A percentile compares a stretch with the other conserved stretches of the same genome.
These are phyloP conservation scores for Trichocladium uniseriatum DNA, from an alignment of 495 filamentous ascomycete species.

Conservation along the genomic window DNA sequence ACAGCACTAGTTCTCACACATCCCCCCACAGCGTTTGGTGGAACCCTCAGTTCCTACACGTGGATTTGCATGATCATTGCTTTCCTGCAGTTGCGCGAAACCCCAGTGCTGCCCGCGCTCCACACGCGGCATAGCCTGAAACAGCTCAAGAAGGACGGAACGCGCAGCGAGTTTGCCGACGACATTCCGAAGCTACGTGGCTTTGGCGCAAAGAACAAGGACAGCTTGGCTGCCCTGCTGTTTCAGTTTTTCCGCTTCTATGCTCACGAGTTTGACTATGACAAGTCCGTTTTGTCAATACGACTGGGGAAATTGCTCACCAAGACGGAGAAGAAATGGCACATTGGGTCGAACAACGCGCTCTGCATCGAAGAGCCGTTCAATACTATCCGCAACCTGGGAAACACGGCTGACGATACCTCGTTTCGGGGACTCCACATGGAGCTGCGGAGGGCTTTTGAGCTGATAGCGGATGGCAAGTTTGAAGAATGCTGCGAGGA, in stretches of 20 bases:
- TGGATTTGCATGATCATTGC: slow-evolving; percentile 99
- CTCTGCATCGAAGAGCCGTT: slow-evolving; percentile 97
- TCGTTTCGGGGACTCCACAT: slow-evolving; percentile 85
- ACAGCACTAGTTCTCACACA: slow-evolving; percentile 3
- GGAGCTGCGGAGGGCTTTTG: slow-evolving; percentile 82
- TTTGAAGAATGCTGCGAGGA: slow-evolving; percentile 73
- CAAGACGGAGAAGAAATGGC: slow-evolving; percentile 82
- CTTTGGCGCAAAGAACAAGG: slow-evolving; percentile 72
- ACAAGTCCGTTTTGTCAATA: slow-evolving; percentile 74
- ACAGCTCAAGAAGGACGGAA: slow-evolving; percentile 47
- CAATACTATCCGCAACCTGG: slow-evolving; percentile 84
- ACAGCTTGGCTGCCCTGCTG: slow-evolving; percentile 70
- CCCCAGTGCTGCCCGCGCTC: slow-evolving; percentile 78
- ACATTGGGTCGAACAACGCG: slow-evolving; percentile 62
- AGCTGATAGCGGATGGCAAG: slow-evolving; percentile 62
- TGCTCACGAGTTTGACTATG: slow-evolving; percentile 85
- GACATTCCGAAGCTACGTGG: slow-evolving; percentile 62
- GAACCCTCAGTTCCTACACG: slow-evolving; percentile 95
- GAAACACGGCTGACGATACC: slow-evolving; percentile 91
- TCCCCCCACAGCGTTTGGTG: slow-evolving; percentile 60
- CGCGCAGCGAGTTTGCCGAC: slow-evolving; percentile 71
- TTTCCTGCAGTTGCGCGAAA: slow-evolving; percentile 83
- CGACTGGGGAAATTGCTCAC: slow-evolving; percentile 74
- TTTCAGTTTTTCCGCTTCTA: slow-evolving; percentile 95
- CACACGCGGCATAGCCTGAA: slow-evolving; percentile 66